Conservation (phyloP, 768 basidiomycete species). For the Phylloporus sp. region DNA sequence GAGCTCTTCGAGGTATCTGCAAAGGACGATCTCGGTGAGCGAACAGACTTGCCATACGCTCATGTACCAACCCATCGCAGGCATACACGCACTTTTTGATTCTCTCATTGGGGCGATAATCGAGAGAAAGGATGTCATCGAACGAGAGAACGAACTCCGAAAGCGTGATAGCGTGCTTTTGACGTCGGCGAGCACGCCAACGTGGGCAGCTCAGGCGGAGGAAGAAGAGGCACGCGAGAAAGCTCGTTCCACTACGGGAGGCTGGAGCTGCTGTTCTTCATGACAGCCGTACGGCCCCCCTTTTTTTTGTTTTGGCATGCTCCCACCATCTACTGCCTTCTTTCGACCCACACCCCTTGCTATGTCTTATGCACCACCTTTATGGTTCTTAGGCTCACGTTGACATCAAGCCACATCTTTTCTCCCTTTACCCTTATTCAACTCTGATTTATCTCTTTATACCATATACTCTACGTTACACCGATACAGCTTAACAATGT, state of each 20-base stretch:
- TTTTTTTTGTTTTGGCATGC: slow-evolving; percentile 18
- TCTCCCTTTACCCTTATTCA: slow-evolving; percentile 27
- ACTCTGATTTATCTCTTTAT: slow-evolving; percentile 37
- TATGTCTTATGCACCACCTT: slow-evolving; percentile 27
- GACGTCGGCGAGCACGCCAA: slow-evolving; percentile 53
- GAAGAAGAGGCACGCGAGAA: slow-evolving; percentile 68
- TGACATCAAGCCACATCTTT: slow-evolving; percentile 17
- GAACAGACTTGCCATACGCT: background rate
- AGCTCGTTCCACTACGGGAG: slow-evolving; percentile 40
- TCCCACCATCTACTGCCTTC: slow-evolving; percentile 17
- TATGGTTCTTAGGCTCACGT: slow-evolving; percentile 21
- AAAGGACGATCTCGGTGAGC: slow-evolving; percentile 74
- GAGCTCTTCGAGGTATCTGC: slow-evolving; percentile 89
- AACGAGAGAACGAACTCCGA: slow-evolving; percentile 73
- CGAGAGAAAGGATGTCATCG: slow-evolving; percentile 68
- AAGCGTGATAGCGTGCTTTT: slow-evolving; percentile 83
- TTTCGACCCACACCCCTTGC: slow-evolving; percentile 17
- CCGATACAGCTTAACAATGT: slow-evolving; percentile 35
- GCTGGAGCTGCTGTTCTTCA: slow-evolving; percentile 67
- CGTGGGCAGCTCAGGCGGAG: slow-evolving; percentile 77
- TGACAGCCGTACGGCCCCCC: slow-evolving; percentile 19
- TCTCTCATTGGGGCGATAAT: slow-evolving; percentile 79
- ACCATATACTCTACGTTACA: slow-evolving; percentile 37
- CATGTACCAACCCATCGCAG: slow-evolving; percentile 36
- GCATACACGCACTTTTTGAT: slow-evolving; percentile 76